Evolutionary conservation across 2,329 filamentous ascomycete species (phyloP), one percentile per base, ranked within the genome.

Genomic region (Paramyrothecium sp.): DNA sequence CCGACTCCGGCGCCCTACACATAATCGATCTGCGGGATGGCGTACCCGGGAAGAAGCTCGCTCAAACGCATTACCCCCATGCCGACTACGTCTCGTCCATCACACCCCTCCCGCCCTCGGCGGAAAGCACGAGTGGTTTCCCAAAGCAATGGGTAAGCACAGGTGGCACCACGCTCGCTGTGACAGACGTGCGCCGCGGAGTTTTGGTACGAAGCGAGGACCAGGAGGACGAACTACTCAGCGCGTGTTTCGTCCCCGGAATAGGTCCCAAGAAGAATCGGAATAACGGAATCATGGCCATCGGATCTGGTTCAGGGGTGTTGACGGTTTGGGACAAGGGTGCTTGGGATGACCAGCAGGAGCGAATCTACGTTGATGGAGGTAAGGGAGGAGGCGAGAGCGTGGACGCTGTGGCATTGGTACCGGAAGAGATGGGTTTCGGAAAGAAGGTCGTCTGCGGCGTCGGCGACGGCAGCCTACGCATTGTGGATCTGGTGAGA

Each of bases 101-200:
- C 49, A 90, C 91, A 1, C 88, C 93, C 1, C 83, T 99, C 1
- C 92, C 93, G 0, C 84, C 93, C 0, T 89, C 89, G 2, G 83
- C 88, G 30, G 86, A 89, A 56, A 95, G 90, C 72, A 97, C 92
- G 0, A 94, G 89, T 19, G 93, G 93, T 5, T 94, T 91, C 71
- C 87, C 91, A 66, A 97, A 97, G 75, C 94, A 98, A 75, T 99
- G 92, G 90, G 84, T 97, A 54, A 95, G 90, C 41, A 97, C 93
- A 0, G 95, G 95, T 34, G 93, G 92, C 49, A 94, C 91, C 2
- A 98, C 94, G 1, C 78, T 99, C 20, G 91, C 92, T 2, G 88
- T 97, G 41, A 96, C 92, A 0, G 95, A 99, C 71, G 79, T 97
- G 49, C 86, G 94, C 22, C 83, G 91, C 51, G 94, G 94, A 16